Conservation (phyloP, 345 rosid species). For the Cardamine chenopodiifolia region DNA sequence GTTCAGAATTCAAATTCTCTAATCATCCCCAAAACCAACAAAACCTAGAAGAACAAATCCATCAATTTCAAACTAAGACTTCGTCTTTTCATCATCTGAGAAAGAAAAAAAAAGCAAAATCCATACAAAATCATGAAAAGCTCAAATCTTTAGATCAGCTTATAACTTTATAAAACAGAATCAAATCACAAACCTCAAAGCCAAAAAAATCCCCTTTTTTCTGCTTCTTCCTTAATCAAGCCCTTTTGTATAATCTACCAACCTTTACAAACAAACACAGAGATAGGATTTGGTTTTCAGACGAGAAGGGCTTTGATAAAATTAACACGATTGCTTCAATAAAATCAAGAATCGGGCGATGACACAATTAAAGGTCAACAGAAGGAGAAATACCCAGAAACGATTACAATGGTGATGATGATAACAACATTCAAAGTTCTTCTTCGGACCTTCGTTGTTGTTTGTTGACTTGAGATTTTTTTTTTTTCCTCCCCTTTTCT, state of each 20-base stretch:
- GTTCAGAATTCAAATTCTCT: constrained; percentile 28
- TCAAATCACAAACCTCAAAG: constrained; percentile 37
- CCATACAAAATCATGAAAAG: neutral
- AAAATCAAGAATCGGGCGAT: constrained; percentile 22
- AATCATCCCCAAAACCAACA: constrained; percentile 11
- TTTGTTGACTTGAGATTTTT: constrained; percentile 58
- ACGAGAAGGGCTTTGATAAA: constrained; percentile 29
- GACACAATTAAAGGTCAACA: constrained; percentile 32
- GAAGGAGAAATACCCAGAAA: constrained; percentile 19
- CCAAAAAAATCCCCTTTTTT: constrained; percentile 24
- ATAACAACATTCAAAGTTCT: constrained; percentile 35
- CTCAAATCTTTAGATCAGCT: constrained; percentile 35
- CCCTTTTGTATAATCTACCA: constrained; percentile 11
- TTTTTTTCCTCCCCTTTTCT: constrained; percentile 21
- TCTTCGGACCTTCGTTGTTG: constrained; percentile 49
- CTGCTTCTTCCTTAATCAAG: constrained; percentile 25
- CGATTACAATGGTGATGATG: constrained; percentile 27
- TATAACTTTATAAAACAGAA: constrained; percentile 26
- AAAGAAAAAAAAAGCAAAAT: neutral
- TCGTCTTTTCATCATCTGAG: constrained; percentile 24
- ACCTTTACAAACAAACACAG: neutral
- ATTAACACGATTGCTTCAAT: neutral
- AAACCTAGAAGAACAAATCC: constrained; percentile 24
- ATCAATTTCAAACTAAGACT: constrained; percentile 1
- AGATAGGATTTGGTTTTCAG: constrained; percentile 23